Evolutionary conservation across 352 stramenopile genomes (phyloP), one percentile per base, ranked within the genome.

Genomic region (Pythium monospermum): DNA sequence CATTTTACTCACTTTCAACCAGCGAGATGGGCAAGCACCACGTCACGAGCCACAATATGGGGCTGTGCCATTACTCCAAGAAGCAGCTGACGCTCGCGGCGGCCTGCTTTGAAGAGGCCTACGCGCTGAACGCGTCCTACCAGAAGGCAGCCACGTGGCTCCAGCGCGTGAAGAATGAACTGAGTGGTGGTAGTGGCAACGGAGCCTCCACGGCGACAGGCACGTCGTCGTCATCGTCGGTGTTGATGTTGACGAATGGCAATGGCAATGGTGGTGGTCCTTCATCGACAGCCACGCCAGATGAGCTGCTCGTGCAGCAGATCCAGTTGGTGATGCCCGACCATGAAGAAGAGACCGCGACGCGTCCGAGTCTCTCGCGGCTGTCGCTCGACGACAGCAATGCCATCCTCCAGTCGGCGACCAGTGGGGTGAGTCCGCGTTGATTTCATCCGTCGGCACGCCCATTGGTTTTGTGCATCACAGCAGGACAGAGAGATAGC

Each of bases 21-120:
- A 71, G 85, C 15, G 75, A 93, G 62, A 94, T 96, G 69, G 94
- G 94, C 38, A 92, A 96, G 47, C 94, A 98, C 64, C 89, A 97
- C 59, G 87, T 98, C 27, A 98, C 93, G 27, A 97, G 82, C 59
- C 93, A 98, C 69, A 98, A 98, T 66, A 97, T 97, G 82, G 94
- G 91, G 8, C 69, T 98, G 2, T 98, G 91, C 54, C 84, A 97
- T 69, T 98, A 96, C 76, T 95, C 79, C 60, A 91, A 89, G 53
- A 75, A 81, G 30, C 75, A 90, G 43, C 63, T 93, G 10, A 48
- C 68, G 31, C 40, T 87, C 3, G 80, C 83, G 15, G 63, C 65
- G 3, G 70, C 69, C 21, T 89, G 74, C 54, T 91, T 93, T 45
- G 68, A 83, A 58, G 83, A 89, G 18, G 79, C 79, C 6, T 88